Base-by-base conservation (phyloP, 208 protist species). In the Acanthamoeba royreba region DNA sequence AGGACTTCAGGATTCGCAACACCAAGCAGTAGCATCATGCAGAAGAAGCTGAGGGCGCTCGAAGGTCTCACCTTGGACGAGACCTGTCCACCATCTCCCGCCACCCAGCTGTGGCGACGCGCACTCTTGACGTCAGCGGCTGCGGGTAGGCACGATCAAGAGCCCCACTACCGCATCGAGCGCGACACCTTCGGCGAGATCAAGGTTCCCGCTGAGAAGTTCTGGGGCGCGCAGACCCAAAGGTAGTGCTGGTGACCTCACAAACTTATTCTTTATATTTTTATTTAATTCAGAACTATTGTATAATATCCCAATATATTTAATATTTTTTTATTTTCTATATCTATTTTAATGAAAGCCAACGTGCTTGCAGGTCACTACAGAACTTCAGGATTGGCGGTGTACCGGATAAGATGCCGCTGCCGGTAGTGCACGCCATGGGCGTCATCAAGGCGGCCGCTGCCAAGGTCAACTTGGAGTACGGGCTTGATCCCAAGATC, bases 191-290 rank as follows among this genome's bases (percentile, higher is more conserved):
- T 98, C 46, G 97, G 97, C 15, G 55, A 85, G 25, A 93, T 98
- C 33, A 63, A 97, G 42, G 97, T 98, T 8, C 77, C 96, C 40
- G 86, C 79, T 25, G 46, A 94, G 46, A 92, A 91, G 25, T 96
- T 96, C 52, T 98, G 97, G 96, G 97, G 97, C 42, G 96, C 97
- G 22, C 97, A 98, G 92, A 98, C 97, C 11, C 97, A 98, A 81
- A 79, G 95, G 93, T 95, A 17, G 15, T 42, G 31, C 40, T 40
- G 35, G 43, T 19, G 31, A 33, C 9, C 42, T 8, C 17, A n/a
- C 77, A 25, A 25, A 25, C 63, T 15, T 55, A 40, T 88, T 55
- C 79, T 88, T 61, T 72, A 31, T 35, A 19, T 19, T 55, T 9
- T 55, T 55, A 9, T 55, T 45, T 63, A 19, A 22, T 8, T 38